A percentile compares a stretch with the other conserved stretches of the same genome.
phyloP scores from a whole-genome alignment of 2,329 filamentous ascomycete species.

The Metarhizium brunneum region DNA sequence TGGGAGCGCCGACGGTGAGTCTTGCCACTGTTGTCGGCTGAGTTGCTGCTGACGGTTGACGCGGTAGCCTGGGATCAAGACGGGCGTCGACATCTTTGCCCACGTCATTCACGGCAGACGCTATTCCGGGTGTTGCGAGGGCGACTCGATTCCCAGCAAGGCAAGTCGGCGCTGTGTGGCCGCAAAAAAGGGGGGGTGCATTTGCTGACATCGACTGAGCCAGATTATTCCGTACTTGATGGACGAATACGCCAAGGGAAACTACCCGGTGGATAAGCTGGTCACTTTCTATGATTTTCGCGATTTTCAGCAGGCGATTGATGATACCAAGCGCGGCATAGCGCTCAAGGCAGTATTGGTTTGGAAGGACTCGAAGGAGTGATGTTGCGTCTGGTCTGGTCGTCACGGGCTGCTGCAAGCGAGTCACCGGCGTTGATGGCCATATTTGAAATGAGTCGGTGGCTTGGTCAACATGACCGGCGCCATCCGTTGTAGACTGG shows the following conservation, averaged over 20 bases:
- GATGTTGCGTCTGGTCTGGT: no score
- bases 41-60: no score
- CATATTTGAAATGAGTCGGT: no score
- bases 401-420: no score
- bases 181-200: no score
- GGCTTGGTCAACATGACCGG: no score
- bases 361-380: no score
- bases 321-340: conserved; percentile 20
- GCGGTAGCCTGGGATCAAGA: background rate
- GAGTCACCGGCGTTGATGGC: no score
- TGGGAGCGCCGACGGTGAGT: no score
- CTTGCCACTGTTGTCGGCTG: no score
- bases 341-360: conserved; percentile 9
- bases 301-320: background rate
- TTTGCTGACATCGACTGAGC: background rate
- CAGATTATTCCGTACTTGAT: conserved; percentile 1
- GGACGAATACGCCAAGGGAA: background rate
- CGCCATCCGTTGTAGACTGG: no score
- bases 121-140: conserved; percentile 3
- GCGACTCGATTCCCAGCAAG: conserved; percentile 2
- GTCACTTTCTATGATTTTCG: conserved; percentile 1
- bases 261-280: background rate
- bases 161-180: background rate
- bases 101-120: background rate
- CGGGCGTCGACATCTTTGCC: background rate